Evolutionary conservation across 371 early-diverging fungal genomes (phyloP).

Genomic region (Actinomortierella ambigua): DNA sequence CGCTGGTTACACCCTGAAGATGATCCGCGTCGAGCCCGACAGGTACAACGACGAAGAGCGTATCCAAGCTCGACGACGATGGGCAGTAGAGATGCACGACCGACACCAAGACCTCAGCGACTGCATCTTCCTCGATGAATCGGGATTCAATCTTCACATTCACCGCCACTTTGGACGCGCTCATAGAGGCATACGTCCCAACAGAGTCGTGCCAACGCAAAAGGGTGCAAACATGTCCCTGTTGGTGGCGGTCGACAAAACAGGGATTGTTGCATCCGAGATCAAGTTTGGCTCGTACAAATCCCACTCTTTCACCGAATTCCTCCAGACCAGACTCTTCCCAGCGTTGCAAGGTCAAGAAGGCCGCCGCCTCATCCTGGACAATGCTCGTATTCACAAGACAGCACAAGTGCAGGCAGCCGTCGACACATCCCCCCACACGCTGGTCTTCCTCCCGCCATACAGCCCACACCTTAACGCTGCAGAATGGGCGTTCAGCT

Average conservation of each 20-base stretch:
- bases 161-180: conserved; percentile 7
- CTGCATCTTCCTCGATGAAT: conserved; percentile 7
- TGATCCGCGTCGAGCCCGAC: conserved; percentile 4
- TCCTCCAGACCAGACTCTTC: background rate
- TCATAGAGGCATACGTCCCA: conserved; percentile 1
- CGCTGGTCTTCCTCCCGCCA: background rate
- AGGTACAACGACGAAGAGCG: conserved; percentile 2
- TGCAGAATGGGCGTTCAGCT: conserved; percentile 8
- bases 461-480: conserved; percentile 16
- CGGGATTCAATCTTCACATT: conserved; percentile 10
- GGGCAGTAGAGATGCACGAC: background rate
- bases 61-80: background rate
- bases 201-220: background rate
- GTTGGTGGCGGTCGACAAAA: conserved; percentile 6
- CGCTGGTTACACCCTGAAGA: conserved; percentile 6
- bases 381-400: background rate
- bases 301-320: background rate
- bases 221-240: conserved; percentile 1
- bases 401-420: background rate
- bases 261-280: background rate
- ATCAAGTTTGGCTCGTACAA: background rate
- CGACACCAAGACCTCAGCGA: background rate
- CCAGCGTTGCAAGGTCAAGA: background rate
- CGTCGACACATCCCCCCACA: background rate
- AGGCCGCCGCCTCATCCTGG: background rate